These are phyloP conservation scores for Leptographium galeiforme DNA, from an alignment of 2,329 filamentous ascomycete genomes.

Conservation along the genomic window DNA sequence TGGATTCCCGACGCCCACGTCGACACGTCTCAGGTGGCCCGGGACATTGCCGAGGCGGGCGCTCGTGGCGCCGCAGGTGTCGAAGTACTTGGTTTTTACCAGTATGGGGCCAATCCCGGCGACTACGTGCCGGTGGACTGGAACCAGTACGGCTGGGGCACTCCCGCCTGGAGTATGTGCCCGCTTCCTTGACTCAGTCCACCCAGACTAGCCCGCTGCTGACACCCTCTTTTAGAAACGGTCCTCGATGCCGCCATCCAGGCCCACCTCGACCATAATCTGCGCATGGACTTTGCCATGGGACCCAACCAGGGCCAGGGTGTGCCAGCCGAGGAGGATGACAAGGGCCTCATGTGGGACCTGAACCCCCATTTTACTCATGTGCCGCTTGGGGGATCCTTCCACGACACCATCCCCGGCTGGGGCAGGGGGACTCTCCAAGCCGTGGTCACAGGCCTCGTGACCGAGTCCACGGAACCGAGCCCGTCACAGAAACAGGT, in stretches of 20 bases:
- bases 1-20: conserved; percentile 7
- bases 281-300: conserved; percentile 31
- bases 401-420: conserved; percentile 20
- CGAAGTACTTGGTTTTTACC: conserved; percentile 24
- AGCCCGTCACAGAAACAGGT: background rate
- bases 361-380: conserved; percentile 17
- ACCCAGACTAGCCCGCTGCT: no score
- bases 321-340: conserved; percentile 22
- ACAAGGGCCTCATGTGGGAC: conserved; percentile 22
- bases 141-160: conserved; percentile 18
- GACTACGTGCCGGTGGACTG: conserved; percentile 12
- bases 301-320: conserved; percentile 34
- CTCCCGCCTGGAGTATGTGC: conserved; percentile 3
- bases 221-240: background rate
- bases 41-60: conserved; percentile 19
- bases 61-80: conserved; percentile 23
- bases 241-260: conserved; percentile 11
- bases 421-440: conserved; percentile 16
- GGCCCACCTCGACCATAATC: conserved; percentile 19
- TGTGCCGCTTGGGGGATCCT: conserved; percentile 17
- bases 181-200: background rate
- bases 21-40: conserved; percentile 11
- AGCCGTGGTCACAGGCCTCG: conserved; percentile 13
- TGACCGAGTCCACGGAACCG: background rate
- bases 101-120: conserved; percentile 19